These are phyloP conservation scores for Celoporthe dispersa DNA, from an alignment of 2,329 filamentous ascomycete species.

Conservation along the genomic window DNA sequence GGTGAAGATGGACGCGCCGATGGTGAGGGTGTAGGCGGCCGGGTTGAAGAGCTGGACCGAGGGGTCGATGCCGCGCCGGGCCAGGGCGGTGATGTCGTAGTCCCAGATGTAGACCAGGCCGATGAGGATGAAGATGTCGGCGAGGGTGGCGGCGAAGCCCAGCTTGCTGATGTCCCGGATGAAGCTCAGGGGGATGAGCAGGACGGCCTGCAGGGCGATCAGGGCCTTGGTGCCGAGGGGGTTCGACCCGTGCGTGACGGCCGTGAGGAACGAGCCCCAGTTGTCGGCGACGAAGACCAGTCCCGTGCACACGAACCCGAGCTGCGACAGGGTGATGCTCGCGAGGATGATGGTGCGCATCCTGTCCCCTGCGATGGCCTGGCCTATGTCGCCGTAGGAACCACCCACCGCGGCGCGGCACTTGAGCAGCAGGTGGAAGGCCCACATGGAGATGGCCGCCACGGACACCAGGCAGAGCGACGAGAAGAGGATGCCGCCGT, in stretches of 20 bases:
- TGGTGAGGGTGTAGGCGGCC: slow-evolving; percentile 68
- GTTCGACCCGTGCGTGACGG: slow-evolving; percentile 55
- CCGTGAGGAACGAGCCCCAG: slow-evolving; percentile 67
- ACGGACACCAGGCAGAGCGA: slow-evolving; percentile 69
- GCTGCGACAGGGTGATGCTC: slow-evolving; percentile 74
- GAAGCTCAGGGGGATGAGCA: slow-evolving; percentile 68
- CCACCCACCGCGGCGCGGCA: slow-evolving; percentile 66
- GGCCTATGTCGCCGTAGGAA: slow-evolving; percentile 76
- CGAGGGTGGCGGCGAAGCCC: slow-evolving; percentile 69
- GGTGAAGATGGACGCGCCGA: slow-evolving; percentile 77
- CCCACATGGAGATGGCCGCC: slow-evolving; percentile 68
- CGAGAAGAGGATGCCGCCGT: slow-evolving; percentile 77
- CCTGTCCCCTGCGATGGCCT: slow-evolving; percentile 64
- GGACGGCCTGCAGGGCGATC: slow-evolving; percentile 67
- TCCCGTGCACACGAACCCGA: slow-evolving; percentile 79
- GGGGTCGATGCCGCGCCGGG: slow-evolving; percentile 58
- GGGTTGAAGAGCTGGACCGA: slow-evolving; percentile 74
- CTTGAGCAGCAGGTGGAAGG: slow-evolving; percentile 72
- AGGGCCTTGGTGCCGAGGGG: slow-evolving; percentile 60
- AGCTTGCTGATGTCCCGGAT: slow-evolving; percentile 79
- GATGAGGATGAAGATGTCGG: slow-evolving; percentile 73
- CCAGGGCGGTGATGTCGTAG: slow-evolving; percentile 66
- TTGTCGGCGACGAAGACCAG: slow-evolving; percentile 81
- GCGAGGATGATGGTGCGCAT: slow-evolving; percentile 69
- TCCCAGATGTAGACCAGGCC: slow-evolving; percentile 76